These are phyloP conservation scores for Balamuthia mandrillaris DNA, from an alignment of 208 protist genomes.

Conservation along the genomic window DNA sequence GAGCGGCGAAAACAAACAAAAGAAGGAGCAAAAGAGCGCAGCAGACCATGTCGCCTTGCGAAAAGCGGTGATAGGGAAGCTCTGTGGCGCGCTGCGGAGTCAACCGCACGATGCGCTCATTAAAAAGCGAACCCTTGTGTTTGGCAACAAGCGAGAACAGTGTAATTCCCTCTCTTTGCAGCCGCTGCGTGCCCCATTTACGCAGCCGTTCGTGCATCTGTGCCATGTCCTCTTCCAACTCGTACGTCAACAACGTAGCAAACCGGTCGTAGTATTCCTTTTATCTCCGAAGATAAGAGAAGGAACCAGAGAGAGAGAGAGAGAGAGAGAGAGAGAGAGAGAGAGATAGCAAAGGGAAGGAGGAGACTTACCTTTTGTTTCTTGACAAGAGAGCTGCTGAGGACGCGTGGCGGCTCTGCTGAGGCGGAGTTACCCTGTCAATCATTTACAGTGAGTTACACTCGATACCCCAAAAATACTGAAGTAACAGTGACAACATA, in stretches of 20 bases:
- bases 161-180: background rate
- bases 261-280: background rate
- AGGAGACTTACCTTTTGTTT: background rate
- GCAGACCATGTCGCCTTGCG: background rate
- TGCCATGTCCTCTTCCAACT: background rate
- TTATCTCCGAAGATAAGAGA: background rate
- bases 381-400: slow-evolving; percentile 15
- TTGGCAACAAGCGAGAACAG: background rate
- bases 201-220: background rate
- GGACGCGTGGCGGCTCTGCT: background rate
- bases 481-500: background rate
- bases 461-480: background rate
- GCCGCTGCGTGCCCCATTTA: background rate
- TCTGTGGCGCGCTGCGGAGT: background rate
- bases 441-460: background rate
- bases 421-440: background rate
- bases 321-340: background rate
- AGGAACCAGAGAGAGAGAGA: background rate
- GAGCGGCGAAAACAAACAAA: background rate
- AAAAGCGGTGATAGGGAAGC: background rate
- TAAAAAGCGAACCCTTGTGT: background rate
- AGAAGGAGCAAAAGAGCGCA: background rate
- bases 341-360: background rate
- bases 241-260: background rate
- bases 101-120: background rate